Evolutionary conservation across 1,284 basidiomycete species (phyloP), one percentile per base, ranked within the genome.

Genomic region (Ustilago nuda): DNA sequence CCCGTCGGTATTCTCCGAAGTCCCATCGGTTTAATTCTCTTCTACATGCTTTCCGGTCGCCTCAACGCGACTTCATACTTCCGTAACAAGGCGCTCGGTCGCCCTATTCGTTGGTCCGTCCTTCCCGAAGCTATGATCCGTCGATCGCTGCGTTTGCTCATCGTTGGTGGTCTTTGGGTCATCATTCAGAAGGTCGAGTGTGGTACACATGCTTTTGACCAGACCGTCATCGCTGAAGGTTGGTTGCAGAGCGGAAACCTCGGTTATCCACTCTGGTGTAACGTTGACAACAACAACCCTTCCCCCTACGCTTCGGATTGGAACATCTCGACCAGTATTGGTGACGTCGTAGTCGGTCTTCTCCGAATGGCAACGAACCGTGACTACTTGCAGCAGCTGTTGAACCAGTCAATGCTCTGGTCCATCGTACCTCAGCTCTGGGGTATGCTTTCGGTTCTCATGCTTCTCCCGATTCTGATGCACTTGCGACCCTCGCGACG

Each of bases 341-440:
- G 80, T 37, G 86, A 86, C 8, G 85, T 87, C 66, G 69, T 87
- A 32, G 82, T 81, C 56, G 86, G 85, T 72, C 68, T 80, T 57
- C 81, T 87, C 50, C 83, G 86, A 63, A 66, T 87, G 56, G 85
- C 86, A 58, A 87, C 86, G 39, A 86, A 87, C 70, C 61, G 70
- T 15, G 86, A 87, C 72, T 86, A 87, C 62, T 78, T 85, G 66
- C 85, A 86, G 76, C 87, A 87, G 82, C 82, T 87, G 58, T 78
- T 78, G 56, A 78, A 84, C 52, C 85, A 85, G n/a, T 86, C 85
- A 48, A 86, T 86, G 56, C 80, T 87, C 6, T 87, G 87, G 86
- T 84, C 87, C 15, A 87, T 86, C 4, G 86, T 86, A 69, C 85
- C 87, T 52, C 87, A 87, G 75, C 84, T 87, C 60, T 87, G 87